Base-by-base conservation (phyloP, 192 early-diverging fungal genomes). In the Backusella mclennaniae region DNA sequence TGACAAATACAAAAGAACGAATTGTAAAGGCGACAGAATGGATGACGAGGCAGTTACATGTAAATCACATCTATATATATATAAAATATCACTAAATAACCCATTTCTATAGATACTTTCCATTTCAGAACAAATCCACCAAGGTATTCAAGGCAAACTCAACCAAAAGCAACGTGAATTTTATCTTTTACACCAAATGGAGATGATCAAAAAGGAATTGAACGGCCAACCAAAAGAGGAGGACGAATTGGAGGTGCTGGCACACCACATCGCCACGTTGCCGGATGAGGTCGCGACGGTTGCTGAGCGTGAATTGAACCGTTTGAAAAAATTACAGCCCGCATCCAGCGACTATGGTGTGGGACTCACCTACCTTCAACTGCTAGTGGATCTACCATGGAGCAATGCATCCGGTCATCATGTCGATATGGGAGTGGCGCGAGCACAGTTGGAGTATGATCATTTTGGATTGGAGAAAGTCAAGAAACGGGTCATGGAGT, bases 401-500 rank as follows among this genome's bases (percentile, higher is more conserved):
- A 78, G 74, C n/a, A 89, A 87, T 46, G 76, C 71, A 6, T 86
- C 88, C 12, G 74, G 85, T 15, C 92, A 94, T 15, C 0, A n/a
- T 9, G 49, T 95, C 36, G 94, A 95, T 85, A 89, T 96, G 59
- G 74, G 77, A 12, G 76, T 80, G 19, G 92, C 94, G 1, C 79
- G 88, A 21, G 44, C 82, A 31, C 89, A 92, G 72, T 79, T 96
- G 67, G 90, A 95, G 53, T 86, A 89, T 21, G 94, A 96, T 83
- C 94, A 96, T 80, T 91, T 89, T 79, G 94, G 95, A 1, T 84
- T 96, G 35, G 90, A 92, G 9, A 89, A 90, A 39, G 91, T 96
- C 73, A 95, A 96, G 77, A 90, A 85, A 15, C 85, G 95, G 21
- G 90, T 96, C 35, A 75, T 96, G 35, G 95, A 96, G 80, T 95